A percentile compares a stretch with the other conserved stretches of the same genome.
These are phyloP conservation scores for Rhizoclosmatium sp. DNA, from an alignment of 192 early-diverging fungal genomes.

Conservation along the genomic window DNA sequence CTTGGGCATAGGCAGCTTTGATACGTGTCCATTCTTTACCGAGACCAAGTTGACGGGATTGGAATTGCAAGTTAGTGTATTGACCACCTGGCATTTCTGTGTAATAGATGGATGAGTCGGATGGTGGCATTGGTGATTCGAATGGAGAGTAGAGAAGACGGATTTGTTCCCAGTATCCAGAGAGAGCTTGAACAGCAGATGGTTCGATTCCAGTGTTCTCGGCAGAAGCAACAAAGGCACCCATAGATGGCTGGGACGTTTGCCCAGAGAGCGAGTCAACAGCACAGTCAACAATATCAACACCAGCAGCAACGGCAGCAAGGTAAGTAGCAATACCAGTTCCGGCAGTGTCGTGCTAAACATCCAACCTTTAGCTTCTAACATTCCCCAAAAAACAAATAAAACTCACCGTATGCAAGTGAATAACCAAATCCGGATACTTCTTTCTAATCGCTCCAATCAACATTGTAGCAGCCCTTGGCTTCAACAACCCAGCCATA, in stretches of 20 bases:
- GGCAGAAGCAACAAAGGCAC: conserved; percentile 87
- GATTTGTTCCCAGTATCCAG: conserved; percentile 96
- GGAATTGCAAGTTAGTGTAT: conserved; percentile 99
- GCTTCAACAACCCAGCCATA: conserved; percentile 97
- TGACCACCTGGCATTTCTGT: conserved; percentile 98
- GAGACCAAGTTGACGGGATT: conserved; percentile 91
- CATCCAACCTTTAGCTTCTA: not conserved
- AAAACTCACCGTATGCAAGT: conserved; percentile 70
- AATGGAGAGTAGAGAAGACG: conserved; percentile 96
- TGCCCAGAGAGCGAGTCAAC: conserved; percentile 94
- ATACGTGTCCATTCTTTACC: conserved; percentile 91
- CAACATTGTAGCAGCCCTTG: conserved; percentile 85
- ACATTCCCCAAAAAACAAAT: not conserved
- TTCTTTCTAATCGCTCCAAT: conserved; percentile 84
- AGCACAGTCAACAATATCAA: conserved; percentile 92
- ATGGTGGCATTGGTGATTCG: conserved; percentile 87
- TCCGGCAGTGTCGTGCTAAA: conserved; percentile 95
- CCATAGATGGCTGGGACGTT: conserved; percentile 98
- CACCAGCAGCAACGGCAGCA: conserved; percentile 87
- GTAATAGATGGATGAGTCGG: conserved; percentile 91
- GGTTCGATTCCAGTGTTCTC: conserved; percentile 88
- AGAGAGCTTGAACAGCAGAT: conserved; percentile 82
- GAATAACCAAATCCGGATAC: conserved; percentile 92
- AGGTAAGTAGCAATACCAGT: conserved; percentile 97
- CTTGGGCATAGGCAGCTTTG: conserved; percentile 88